Evolutionary conservation across 352 stramenopile species (phyloP).

Genomic region (Phytophthora sp.): DNA sequence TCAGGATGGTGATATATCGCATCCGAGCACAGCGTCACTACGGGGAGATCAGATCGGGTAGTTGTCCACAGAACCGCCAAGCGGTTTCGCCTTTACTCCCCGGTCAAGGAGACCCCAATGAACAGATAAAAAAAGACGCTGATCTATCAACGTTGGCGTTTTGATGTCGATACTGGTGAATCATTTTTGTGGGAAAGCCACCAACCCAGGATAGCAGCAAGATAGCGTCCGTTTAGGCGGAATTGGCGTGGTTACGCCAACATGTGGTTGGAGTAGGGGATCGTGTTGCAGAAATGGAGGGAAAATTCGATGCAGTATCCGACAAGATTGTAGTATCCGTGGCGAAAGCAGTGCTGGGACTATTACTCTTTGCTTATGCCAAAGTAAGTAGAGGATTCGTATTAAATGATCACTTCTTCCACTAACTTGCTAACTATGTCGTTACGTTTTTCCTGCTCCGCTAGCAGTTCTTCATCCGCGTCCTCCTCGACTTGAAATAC

Average conservation of each 20-base stretch:
- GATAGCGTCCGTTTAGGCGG: not conserved
- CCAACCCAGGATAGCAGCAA: not conserved
- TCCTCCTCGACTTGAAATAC: not conserved
- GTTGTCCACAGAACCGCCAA: no score
- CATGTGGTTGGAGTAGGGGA: not conserved
- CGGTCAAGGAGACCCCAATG: no score
- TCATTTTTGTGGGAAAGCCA: not conserved
- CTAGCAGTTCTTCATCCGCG: not conserved
- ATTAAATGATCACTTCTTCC: not conserved
- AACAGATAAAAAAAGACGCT: not conserved
- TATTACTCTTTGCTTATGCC: not conserved
- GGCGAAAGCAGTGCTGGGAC: not conserved
- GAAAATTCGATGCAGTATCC: not conserved
- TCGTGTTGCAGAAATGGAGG: not conserved
- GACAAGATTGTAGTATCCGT: not conserved
- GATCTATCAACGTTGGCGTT: not conserved
- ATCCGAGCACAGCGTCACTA: no score
- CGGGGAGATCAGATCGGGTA: no score
- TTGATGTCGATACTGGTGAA: not conserved
- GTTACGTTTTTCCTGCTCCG: not conserved
- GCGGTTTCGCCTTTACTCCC: no score
- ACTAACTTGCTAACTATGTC: not conserved
- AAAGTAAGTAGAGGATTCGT: not conserved
- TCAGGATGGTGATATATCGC: no score
- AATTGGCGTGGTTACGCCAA: not conserved